Evolutionary conservation across 768 basidiomycete genomes (phyloP), one percentile per base, ranked within the genome.

Genomic region (Phanerochaete sordida): DNA sequence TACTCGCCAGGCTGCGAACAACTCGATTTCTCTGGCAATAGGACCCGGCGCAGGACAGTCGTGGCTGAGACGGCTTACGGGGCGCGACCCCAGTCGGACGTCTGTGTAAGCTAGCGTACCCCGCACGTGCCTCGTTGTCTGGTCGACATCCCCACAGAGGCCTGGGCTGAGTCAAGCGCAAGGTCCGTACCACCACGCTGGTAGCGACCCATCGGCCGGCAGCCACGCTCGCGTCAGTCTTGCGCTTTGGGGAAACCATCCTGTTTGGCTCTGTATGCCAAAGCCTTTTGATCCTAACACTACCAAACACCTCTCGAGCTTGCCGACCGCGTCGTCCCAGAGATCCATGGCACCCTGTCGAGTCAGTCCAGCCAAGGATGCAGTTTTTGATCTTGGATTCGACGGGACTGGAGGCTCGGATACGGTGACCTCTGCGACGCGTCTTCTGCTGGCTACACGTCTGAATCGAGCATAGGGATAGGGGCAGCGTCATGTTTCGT

Each of bases 231-330:
- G 11, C 11, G 47, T 48, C 47, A 48, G 47, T 3, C 12, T 26
- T 19, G 47, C 24, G 47, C 24, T n/a, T n/a, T n/a, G n/a, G n/a
- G n/a, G n/a, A n/a, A n/a, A 26, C 21, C 27, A 16, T 39, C n/a
- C n/a, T 62, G 52, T 64, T 66, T 62, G 62, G 44, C 31, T 31
- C 39, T 67, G 60, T 66, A 61, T 57, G 56, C 49, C 63, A 59
- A 51, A 43, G 55, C 55, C 66, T 46, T 66, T 28, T 27, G 63
- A 61, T 66, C 56, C 64, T 65, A 67, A 67, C 64, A 67, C 5
- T 13, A 3, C 33, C 64, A 67, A 67, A 67, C 58, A 81, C 13
- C 6, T 3, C 15, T 6, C 27, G 23, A 9, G 9, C 5, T 7
- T 35, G 33, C 13, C 6, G 6, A 35, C 33, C 33, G 13, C 33